A percentile compares a stretch with the other conserved stretches of the same genome.
phyloP scores from a whole-genome alignment of 169 alveolate genomes.

The Perkinsus olseni region DNA sequence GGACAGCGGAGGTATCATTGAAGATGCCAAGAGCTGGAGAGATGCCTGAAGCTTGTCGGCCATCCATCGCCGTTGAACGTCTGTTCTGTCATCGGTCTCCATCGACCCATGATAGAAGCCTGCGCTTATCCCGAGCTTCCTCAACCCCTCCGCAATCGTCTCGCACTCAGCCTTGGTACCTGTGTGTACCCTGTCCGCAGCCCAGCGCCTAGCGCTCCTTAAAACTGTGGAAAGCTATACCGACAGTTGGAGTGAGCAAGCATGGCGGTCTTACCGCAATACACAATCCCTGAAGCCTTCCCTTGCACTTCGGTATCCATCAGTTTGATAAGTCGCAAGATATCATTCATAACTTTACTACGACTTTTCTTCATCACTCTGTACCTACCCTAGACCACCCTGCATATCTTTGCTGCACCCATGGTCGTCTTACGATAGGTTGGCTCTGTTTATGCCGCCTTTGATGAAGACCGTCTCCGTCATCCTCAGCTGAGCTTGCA shows the following conservation, averaged over 20 bases:
- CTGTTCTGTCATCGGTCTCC: constrained; percentile 51
- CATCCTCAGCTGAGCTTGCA: constrained; percentile 66
- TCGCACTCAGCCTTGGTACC: constrained; percentile 88
- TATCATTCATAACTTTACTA: constrained; percentile 55
- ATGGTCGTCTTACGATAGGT: constrained; percentile 54
- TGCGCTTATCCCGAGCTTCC: constrained; percentile 55
- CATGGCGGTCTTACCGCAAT: constrained; percentile 16
- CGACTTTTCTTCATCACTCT: not conserved
- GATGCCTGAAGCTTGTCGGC: constrained; percentile 70
- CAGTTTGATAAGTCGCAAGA: constrained; percentile 47
- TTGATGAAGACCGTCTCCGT: constrained; percentile 42
- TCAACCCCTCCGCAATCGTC: constrained; percentile 69
- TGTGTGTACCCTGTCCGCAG: constrained; percentile 11
- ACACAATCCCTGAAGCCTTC: constrained; percentile 37
- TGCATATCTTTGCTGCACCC: constrained; percentile 51
- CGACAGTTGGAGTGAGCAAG: too few species aligned
- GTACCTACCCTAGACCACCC: constrained; percentile 15
- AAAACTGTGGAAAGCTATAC: too few species aligned
- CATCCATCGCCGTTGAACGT: constrained; percentile 68
- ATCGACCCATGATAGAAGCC: constrained; percentile 70
- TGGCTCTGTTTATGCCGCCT: constrained; percentile 49
- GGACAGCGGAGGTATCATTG: not conserved
- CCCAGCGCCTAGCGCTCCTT: too few species aligned
- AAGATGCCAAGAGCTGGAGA: not conserved
- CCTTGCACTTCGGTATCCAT: constrained; percentile 34